Conservation (phyloP, 495 filamentous ascomycete genomes). For the Trichoderma asperelloides region DNA sequence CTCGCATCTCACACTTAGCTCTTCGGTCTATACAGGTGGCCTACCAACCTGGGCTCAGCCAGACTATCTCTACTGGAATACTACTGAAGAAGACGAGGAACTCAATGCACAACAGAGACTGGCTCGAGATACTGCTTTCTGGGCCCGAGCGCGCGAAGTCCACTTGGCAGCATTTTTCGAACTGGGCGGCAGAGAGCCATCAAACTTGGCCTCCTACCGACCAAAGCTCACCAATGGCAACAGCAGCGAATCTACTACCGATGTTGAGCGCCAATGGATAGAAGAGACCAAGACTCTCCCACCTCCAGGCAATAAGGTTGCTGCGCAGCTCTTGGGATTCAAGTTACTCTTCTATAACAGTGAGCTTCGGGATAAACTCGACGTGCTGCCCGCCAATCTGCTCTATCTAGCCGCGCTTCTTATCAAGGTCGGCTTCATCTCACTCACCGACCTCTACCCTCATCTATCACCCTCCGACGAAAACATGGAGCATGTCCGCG, state of each 20-base stretch:
- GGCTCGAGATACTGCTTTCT: conserved; percentile 67
- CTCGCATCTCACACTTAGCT: conserved; percentile 12
- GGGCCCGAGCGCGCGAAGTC: conserved; percentile 64
- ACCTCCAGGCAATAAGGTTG: conserved; percentile 76
- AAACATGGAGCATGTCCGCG: conserved; percentile 61
- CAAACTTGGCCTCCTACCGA: conserved; percentile 24
- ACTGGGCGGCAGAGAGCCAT: conserved; percentile 52
- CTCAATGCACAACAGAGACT: conserved; percentile 40
- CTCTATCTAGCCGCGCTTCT: conserved; percentile 83
- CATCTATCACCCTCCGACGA: conserved; percentile 84
- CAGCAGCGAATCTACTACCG: conserved; percentile 32
- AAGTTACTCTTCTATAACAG: conserved; percentile 91
- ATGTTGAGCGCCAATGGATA: conserved; percentile 60
- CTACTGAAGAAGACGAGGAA: conserved; percentile 57
- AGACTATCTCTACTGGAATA: conserved; percentile 45
- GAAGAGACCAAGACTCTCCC: conserved; percentile 69
- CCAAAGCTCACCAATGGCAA: conserved; percentile 15
- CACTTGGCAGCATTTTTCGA: conserved; percentile 85
- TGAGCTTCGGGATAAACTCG: conserved; percentile 52
- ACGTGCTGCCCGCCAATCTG: conserved; percentile 77
- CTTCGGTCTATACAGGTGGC: conserved; percentile 35
- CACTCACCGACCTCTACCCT: conserved; percentile 83
- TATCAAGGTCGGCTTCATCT: conserved; percentile 96
- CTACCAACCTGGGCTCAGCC: conserved; percentile 79
- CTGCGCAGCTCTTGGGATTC: conserved; percentile 92